These are phyloP conservation scores for Entophlyctis helioformis DNA, from an alignment of 192 early-diverging fungal species.

Conservation along the genomic window DNA sequence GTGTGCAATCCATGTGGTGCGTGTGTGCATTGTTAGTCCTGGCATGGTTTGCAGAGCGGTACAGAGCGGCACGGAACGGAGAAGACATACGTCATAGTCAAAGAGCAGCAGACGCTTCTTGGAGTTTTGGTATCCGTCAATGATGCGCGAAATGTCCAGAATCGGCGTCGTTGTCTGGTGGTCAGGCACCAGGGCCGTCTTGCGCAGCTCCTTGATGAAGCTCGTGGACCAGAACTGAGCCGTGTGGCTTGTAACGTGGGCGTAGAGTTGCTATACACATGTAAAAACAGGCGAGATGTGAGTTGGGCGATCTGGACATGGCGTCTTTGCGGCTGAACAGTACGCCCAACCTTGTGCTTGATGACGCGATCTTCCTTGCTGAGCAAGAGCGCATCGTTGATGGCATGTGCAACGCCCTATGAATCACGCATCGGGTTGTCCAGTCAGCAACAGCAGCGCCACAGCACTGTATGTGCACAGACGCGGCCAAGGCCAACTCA, in stretches of 20 bases:
- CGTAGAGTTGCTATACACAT: conserved; percentile 58
- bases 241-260: conserved; percentile 70
- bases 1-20: background rate
- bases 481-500: background rate
- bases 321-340: no score
- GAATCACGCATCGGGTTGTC: no score
- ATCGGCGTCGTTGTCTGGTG: conserved; percentile 33
- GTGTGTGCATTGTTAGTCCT: background rate
- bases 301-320: no score
- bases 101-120: conserved; percentile 78
- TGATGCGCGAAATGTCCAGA: conserved; percentile 18
- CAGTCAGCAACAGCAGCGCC: background rate
- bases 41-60: background rate
- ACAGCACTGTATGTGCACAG: background rate
- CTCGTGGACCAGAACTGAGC: conserved; percentile 77
- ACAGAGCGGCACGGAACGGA: background rate
- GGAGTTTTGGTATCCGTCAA: conserved; percentile 36
- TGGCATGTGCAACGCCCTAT: conserved; percentile 71
- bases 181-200: conserved; percentile 28
- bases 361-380: conserved; percentile 57
- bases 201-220: conserved; percentile 65
- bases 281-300: no score
- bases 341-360: conserved; percentile 74
- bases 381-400: conserved; percentile 81
- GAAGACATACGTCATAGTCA: conserved; percentile 72